Evolutionary conservation across 2,329 filamentous ascomycete genomes (phyloP), one percentile per base, ranked within the genome.

Genomic region (Xylariaceae sp.): DNA sequence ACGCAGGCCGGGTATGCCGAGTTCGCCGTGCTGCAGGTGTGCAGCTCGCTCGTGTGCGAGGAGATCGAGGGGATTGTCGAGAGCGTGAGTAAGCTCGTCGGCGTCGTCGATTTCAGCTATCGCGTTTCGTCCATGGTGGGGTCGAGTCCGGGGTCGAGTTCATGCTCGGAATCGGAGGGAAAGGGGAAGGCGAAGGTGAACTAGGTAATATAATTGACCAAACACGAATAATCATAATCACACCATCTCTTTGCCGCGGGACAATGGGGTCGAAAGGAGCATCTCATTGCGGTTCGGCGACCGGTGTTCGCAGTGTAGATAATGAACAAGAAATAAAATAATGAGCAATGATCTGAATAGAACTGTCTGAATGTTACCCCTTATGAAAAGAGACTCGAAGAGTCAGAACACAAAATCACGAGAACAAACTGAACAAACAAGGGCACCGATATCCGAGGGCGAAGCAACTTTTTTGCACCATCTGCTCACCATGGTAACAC

Each of bases 11-110:
- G 88, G 0, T 91, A 90, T 73, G 84, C 86, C 2, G 87, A 88
- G 55, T 92, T 91, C 73, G 88, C 88, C 0, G 87, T 90, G 7
- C 76, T 90, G 65, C 88, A 91, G 68, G 84, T 92, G 45, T 87
- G 86, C 62, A 88, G 84, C 56, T 78, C 82, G 57, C 84, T 89
- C 61, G 82, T 92, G 42, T 82, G 83, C 60, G 87, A 88, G 65
- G 88, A 92, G 72, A 72, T 92, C 45, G 81, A 84, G 62, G 80
- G 80, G 62, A 71, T 92, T 58, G 76, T 90, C 62, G 76, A 75
- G 71, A 78, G 79, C 34, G 83, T 92, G 0, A 86, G 81, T 68
- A 80, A 80, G 45, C 74, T 92, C 35, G 88, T 92, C 0, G 88
- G 89, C 1, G 88, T 90, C 63, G 79, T 90, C 18, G 88, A 92